These are phyloP conservation scores for Dendrocalamus latiflorus DNA, from an alignment of 202 grass and related monocot genomes.

Conservation along the genomic window DNA sequence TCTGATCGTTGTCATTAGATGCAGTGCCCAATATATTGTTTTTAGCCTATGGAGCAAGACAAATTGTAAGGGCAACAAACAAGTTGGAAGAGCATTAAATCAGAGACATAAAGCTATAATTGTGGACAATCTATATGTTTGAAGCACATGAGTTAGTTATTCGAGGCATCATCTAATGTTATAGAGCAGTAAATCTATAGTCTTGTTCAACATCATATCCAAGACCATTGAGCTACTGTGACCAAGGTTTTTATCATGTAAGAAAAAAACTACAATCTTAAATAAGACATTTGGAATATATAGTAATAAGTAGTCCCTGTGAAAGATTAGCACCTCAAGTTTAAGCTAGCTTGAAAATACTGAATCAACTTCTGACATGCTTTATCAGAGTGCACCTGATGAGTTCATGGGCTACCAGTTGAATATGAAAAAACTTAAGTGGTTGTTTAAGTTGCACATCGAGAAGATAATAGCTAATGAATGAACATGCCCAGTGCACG, in stretches of 20 bases:
- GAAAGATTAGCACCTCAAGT: background rate
- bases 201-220: background rate
- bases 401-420: background rate
- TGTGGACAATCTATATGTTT: slow-evolving; percentile 16
- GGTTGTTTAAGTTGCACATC: background rate
- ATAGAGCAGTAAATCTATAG: slow-evolving; percentile 1
- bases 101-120: background rate
- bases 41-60: slow-evolving; percentile 34
- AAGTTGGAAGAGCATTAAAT: no score
- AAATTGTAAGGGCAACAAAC: slow-evolving; percentile 20
- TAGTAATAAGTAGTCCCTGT: background rate
- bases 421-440: background rate
- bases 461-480: background rate
- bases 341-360: slow-evolving; percentile 13
- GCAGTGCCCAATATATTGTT: slow-evolving; percentile 31
- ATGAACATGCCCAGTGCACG: background rate
- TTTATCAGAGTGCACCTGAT: background rate
- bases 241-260: slow-evolving; percentile 12
- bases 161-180: background rate
- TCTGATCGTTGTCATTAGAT: slow-evolving; percentile 33
- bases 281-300: slow-evolving; percentile 12
- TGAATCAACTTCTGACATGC: background rate
- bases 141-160: background rate
- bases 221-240: slow-evolving; percentile 1
- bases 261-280: slow-evolving; percentile 7